Conservation (phyloP, 768 basidiomycete genomes). For the Tylopilus rubrobrunneus region DNA sequence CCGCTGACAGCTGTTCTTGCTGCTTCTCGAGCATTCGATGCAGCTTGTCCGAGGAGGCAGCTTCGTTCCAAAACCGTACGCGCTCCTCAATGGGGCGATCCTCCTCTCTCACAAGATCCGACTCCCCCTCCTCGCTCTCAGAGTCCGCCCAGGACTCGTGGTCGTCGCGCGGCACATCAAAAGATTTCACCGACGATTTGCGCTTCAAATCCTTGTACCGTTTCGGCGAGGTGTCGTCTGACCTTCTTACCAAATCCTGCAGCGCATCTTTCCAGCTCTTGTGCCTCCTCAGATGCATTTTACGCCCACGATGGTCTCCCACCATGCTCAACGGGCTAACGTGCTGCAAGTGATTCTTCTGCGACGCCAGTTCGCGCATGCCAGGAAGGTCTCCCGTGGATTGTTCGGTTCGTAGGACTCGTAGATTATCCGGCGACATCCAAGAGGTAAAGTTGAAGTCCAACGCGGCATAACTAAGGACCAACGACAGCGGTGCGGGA, state of each 20-base stretch:
- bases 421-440: conserved; percentile 84
- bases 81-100: conserved; percentile 75
- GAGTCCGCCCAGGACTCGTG: conserved; percentile 51
- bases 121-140: conserved; percentile 49
- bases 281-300: conserved; percentile 43
- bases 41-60: conserved; percentile 13
- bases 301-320: conserved; percentile 51
- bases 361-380: conserved; percentile 62
- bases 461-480: conserved; percentile 86
- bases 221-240: conserved; percentile 26
- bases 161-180: conserved; percentile 34
- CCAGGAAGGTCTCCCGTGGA: conserved; percentile 79
- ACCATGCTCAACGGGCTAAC: conserved; percentile 91
- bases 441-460: conserved; percentile 99
- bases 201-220: conserved; percentile 22
- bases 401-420: conserved; percentile 82
- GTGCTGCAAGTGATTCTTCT: conserved; percentile 87
- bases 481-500: conserved; percentile 74
- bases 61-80: conserved; percentile 54
- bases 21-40: conserved; percentile 38
- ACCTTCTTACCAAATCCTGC: conserved; percentile 42
- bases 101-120: conserved; percentile 51
- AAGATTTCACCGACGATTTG: conserved; percentile 27
- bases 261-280: conserved; percentile 61
- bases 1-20: conserved; percentile 50